Conservation (phyloP, 225 moss, liverwort and hornwort genomes). For the Takakia lepidozioides region DNA sequence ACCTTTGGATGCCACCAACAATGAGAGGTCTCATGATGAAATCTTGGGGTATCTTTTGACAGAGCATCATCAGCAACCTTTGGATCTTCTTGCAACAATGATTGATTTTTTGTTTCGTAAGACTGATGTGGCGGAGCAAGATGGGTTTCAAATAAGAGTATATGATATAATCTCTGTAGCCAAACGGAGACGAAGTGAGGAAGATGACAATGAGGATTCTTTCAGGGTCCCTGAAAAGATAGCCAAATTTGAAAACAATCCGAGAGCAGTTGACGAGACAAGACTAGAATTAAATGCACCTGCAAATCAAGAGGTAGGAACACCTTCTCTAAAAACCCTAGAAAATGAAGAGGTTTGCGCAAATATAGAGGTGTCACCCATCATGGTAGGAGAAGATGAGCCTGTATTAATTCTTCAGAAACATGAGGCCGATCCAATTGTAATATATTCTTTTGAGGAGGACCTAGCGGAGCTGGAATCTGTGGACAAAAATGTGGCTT, state of each 20-base stretch:
- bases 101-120: constrained; percentile 35
- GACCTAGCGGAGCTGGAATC: constrained; percentile 13
- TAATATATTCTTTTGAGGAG: background rate
- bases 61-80: too few species aligned
- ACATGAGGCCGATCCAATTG: constrained; percentile 3
- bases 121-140: constrained; percentile 28
- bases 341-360: background rate
- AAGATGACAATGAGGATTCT: constrained; percentile 15
- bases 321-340: background rate
- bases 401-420: background rate
- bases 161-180: constrained; percentile 25
- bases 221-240: constrained; percentile 30
- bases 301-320: constrained; percentile 19
- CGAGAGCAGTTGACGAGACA: background rate
- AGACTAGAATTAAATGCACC: constrained; percentile 9
- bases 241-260: constrained; percentile 17
- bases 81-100: constrained; percentile 31
- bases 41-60: too few species aligned
- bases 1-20: too few species aligned
- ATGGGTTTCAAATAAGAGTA: constrained; percentile 26
- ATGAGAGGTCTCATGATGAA: too few species aligned
- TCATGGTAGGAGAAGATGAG: background rate
- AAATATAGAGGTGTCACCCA: background rate
- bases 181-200: constrained; percentile 36
- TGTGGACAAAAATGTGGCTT: constrained; percentile 16